Evolutionary conservation across 108 stramenopile species (phyloP).

Genomic region (Pseudonitzschia pungens): DNA sequence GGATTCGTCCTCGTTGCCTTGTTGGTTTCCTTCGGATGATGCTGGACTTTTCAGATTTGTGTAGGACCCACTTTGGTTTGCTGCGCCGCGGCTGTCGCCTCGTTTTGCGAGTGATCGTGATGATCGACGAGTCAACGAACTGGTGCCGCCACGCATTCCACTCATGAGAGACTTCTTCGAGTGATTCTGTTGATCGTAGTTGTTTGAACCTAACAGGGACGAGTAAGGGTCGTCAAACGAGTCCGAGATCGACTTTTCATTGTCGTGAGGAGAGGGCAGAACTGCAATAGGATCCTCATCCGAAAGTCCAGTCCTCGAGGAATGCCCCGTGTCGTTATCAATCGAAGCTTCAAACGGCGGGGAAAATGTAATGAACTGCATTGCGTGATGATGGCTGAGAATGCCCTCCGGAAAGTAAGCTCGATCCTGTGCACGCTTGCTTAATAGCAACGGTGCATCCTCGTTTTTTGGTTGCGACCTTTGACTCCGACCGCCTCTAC

Average conservation of each 20-base stretch:
- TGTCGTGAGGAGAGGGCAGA: not conserved
- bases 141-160: not conserved
- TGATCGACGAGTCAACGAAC: not conserved
- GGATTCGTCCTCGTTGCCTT: not conserved
- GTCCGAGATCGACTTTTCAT: not conserved
- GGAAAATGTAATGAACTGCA: slow-evolving; percentile 40
- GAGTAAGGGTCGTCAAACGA: not conserved
- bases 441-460: slow-evolving; percentile 30
- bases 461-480: slow-evolving; percentile 15
- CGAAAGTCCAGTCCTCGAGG: not conserved
- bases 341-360: slow-evolving; percentile 32
- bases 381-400: slow-evolving; percentile 48
- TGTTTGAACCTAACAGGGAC: not conserved
- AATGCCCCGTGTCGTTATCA: not conserved
- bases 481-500: not conserved
- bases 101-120: not conserved
- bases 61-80: not conserved
- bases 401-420: slow-evolving; percentile 42
- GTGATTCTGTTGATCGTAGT: not conserved
- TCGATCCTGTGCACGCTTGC: slow-evolving; percentile 36
- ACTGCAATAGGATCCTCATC: not conserved
- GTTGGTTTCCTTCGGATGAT: not conserved
- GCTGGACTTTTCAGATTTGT: not conserved
- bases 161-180: not conserved
- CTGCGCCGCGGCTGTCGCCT: not conserved